These are phyloP conservation scores for Durotheca rogersii DNA, from an alignment of 495 filamentous ascomycete genomes.

Conservation along the genomic window DNA sequence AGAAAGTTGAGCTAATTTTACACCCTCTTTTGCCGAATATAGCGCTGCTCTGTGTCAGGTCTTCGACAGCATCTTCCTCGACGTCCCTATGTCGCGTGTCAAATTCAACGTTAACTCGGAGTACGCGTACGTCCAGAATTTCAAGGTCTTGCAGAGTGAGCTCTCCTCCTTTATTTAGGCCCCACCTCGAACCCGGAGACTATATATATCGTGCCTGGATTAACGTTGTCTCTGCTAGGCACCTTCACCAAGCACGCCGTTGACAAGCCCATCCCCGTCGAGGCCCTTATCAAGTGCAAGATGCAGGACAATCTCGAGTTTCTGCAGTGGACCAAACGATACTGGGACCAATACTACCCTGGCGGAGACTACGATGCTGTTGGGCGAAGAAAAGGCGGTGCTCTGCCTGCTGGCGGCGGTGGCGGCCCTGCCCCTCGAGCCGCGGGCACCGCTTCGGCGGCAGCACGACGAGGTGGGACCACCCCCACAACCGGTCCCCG, in stretches of 20 bases:
- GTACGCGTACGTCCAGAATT: constrained; percentile 97
- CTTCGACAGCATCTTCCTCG: constrained; percentile 95
- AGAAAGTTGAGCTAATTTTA: too few species aligned
- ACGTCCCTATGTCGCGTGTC: constrained; percentile 93
- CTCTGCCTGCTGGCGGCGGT: constrained; percentile 53
- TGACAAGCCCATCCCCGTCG: constrained; percentile 83
- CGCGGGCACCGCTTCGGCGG: constrained; percentile 46
- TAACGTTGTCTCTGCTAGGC: constrained; percentile 49
- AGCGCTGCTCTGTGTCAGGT: constrained; percentile 96
- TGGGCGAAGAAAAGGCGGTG: constrained; percentile 74
- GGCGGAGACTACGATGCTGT: constrained; percentile 95
- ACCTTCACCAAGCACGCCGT: constrained; percentile 80
- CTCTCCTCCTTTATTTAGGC: constrained; percentile 16
- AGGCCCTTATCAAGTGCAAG: constrained; percentile 91
- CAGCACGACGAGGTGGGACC: constrained; percentile 64
- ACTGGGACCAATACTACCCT: constrained; percentile 98
- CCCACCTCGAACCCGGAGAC: neutral
- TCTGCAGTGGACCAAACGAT: constrained; percentile 91
- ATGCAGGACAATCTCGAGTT: constrained; percentile 99
- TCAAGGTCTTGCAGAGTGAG: constrained; percentile 93
- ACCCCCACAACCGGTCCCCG: constrained; percentile 69
- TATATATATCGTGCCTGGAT: constrained; percentile 25
- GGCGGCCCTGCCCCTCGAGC: constrained; percentile 50
- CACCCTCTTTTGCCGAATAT: too few species aligned
- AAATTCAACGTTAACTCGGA: constrained; percentile 98